phyloP scores from a whole-genome alignment of 331 rosid species.

The Erythrophleum ivorense region DNA sequence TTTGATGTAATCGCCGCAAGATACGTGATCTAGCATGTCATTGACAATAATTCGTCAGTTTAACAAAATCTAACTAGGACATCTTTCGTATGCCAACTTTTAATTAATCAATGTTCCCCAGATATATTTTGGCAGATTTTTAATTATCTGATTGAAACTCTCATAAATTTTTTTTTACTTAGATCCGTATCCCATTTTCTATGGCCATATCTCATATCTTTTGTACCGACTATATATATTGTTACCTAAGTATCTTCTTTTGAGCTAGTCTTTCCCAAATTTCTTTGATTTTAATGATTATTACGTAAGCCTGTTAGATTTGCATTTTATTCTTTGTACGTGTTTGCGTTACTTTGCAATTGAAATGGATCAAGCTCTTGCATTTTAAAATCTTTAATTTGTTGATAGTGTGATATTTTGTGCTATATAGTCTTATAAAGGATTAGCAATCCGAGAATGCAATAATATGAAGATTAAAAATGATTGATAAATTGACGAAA shows the following conservation, averaged over 20 bases:
- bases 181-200: not conserved
- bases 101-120: slow-evolving; percentile 26
- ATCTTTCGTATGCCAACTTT: slow-evolving; percentile 5
- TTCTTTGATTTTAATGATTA: too few relatives aligned
- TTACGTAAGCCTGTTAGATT: not conserved
- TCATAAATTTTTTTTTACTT: not conserved
- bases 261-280: too few relatives aligned
- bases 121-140: not conserved
- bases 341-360: too few relatives aligned
- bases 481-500: too few relatives aligned
- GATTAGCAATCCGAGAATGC: not conserved
- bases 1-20: not conserved
- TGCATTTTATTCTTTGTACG: not conserved
- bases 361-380: not conserved
- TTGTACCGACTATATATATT: not conserved
- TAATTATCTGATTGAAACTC: not conserved
- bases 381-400: too few relatives aligned
- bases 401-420: not conserved
- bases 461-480: too few relatives aligned
- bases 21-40: slow-evolving; percentile 4
- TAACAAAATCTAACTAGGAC: not conserved
- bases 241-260: too few relatives aligned
- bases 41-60: slow-evolving; percentile 23
- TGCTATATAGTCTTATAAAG: not conserved
- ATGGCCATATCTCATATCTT: not conserved